Base-by-base conservation (phyloP, 2,329 filamentous ascomycete genomes). In the Phaeosphaeriaceae sp. region DNA sequence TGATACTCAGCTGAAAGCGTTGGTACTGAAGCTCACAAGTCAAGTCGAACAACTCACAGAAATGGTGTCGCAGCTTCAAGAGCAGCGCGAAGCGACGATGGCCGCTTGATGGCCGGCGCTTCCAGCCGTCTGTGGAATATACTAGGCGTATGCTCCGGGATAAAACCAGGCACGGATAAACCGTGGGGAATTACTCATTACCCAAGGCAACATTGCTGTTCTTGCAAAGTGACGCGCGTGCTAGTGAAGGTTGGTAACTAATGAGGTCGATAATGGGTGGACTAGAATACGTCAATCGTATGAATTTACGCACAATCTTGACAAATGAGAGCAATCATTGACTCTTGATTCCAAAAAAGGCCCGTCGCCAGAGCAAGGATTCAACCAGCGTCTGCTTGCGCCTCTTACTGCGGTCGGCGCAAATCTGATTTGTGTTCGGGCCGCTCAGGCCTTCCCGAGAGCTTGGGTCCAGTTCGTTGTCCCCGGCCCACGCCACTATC, bases 31-130 rank as follows among this genome's bases (percentile, higher is more conserved):
- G 59, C 71, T 76, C 46, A 70, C 65, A 30, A 48, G 61, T 33
- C 73, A 74, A 51, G 68, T 76, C 33, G 71, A 75, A 47, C 63
- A 74, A 53, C 73, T 76, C 50, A 74, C 67, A 46, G 63, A 60
- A 29, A 64, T 74, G 55, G 66, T 76, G 36, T 70, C 69, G 46
- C 63, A 71, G 58, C 71, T 74, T 44, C 70, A 71, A 56, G 61
- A 68, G 50, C 61, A 68, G 46, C 61, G 64, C 48, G 65, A 66
- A 59, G 56, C 61, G 57, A 64, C 48, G 54, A 51, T 44, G 61
- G 66, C 60, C 64, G 61, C 66, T 61, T 72, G 52, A 69, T 59
- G 67, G 63, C 58, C 67, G 69, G 69, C 67, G 69, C 69, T 73
- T 72, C 54, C 59, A 62, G 61, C 52, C 66, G 52, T 61, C 48